phyloP scores from a whole-genome alignment of 208 protist genomes.

The Vickermania ingenoplastis region DNA sequence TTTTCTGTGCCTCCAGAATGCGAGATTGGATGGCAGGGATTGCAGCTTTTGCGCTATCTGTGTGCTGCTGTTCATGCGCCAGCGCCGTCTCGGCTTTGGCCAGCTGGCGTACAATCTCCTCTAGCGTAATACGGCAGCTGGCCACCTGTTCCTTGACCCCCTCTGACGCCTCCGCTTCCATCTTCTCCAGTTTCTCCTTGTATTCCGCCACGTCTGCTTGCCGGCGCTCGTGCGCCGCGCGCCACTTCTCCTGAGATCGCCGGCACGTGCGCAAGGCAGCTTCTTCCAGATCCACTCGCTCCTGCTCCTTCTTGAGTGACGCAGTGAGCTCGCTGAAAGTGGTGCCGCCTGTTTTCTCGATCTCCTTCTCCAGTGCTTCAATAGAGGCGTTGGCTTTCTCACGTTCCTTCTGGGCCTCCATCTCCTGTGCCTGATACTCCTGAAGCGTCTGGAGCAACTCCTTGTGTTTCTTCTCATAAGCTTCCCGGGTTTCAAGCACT shows the following conservation, averaged over 20 bases:
- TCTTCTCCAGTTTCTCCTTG: constrained; percentile 30
- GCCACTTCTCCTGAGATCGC: constrained; percentile 49
- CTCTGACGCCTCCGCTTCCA: constrained; percentile 59
- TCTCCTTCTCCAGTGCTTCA: constrained; percentile 49
- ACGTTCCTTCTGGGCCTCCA: constrained; percentile 35
- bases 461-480: constrained; percentile 14
- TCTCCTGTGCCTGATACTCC: constrained; percentile 15
- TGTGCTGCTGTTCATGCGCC: constrained; percentile 34
- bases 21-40: constrained; percentile 52
- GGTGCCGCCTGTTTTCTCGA: constrained; percentile 68
- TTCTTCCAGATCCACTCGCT: constrained; percentile 66
- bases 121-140: constrained; percentile 26
- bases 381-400: constrained; percentile 31
- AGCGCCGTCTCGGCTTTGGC: constrained; percentile 45
- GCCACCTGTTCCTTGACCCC: constrained; percentile 41
- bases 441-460: constrained; percentile 20
- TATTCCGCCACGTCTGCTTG: constrained; percentile 48
- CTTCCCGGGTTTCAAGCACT: constrained; percentile 15
- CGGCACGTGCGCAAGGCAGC: constrained; percentile 55
- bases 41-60: constrained; percentile 44
- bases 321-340: constrained; percentile 56
- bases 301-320: constrained; percentile 38
- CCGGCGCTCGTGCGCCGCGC: constrained; percentile 64
- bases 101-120: constrained; percentile 36
- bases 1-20: constrained; percentile 52